Evolutionary conservation across 495 filamentous ascomycete species (phyloP).

Genomic region (Neurospora sp.): DNA sequence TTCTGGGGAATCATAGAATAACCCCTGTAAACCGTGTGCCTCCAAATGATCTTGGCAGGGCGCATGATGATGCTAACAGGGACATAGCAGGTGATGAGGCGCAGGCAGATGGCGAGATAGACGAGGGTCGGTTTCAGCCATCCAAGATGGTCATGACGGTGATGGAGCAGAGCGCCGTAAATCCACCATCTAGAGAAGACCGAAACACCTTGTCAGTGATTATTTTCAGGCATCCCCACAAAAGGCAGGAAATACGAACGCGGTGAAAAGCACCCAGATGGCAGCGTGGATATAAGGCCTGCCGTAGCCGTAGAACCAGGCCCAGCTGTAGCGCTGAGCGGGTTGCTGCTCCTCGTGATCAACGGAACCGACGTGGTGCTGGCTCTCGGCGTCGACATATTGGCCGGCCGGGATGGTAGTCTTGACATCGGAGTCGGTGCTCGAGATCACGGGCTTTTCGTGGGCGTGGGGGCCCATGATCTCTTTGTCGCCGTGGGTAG

Average conservation of each 20-base stretch:
- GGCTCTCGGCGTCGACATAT: background rate
- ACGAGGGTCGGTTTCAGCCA: conserved; percentile 83
- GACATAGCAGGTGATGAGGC: conserved; percentile 64
- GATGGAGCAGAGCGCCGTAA: conserved; percentile 62
- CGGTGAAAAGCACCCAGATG: conserved; percentile 13
- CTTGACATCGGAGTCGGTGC: background rate
- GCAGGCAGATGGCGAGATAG: conserved; percentile 63
- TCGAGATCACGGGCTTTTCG: background rate
- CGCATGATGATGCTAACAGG: conserved; percentile 53
- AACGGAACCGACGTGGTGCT: background rate
- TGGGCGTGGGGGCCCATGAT: background rate
- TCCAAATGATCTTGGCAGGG: conserved; percentile 60
- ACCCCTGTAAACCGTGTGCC: conserved; percentile 45
- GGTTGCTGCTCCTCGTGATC: background rate
- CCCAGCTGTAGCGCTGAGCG: background rate
- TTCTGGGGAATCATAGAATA: conserved; percentile 50
- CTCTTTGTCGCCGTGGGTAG: background rate
- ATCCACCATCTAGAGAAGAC: conserved; percentile 69
- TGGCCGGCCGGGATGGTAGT: background rate
- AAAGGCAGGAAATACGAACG: conserved; percentile 10
- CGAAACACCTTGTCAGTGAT: conserved; percentile 4
- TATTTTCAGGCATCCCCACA: background rate
- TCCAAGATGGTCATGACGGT: conserved; percentile 59
- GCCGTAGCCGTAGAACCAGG: background rate
- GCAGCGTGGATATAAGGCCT: conserved; percentile 1